phyloP scores from a whole-genome alignment of 768 basidiomycete species.

The Leccinum rimulosum region DNA sequence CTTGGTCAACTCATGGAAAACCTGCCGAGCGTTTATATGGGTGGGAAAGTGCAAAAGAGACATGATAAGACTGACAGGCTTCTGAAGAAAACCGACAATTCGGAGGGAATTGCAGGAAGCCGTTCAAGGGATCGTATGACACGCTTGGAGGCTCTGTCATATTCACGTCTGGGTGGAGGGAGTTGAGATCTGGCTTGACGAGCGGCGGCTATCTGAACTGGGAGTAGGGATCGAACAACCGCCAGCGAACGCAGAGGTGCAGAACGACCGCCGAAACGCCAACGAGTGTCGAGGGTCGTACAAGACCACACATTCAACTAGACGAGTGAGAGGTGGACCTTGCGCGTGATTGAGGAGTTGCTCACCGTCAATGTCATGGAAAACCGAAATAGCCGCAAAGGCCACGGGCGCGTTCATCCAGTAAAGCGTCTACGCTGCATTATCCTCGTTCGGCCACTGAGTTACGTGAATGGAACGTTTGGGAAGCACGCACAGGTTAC shows the following conservation, averaged over 20 bases:
- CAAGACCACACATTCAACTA: conserved; percentile 93
- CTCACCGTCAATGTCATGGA: conserved; percentile 83
- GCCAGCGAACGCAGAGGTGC: conserved; percentile 86
- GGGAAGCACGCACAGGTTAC: conserved; percentile 60
- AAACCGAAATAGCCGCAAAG: conserved; percentile 76
- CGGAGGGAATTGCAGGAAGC: conserved; percentile 94
- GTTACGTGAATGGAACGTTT: conserved; percentile 1
- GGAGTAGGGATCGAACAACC: conserved; percentile 72
- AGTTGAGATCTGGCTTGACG: conserved; percentile 78
- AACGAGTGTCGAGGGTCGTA: conserved; percentile 57
- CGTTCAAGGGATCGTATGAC: conserved; percentile 96
- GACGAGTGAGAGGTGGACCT: too few relatives aligned
- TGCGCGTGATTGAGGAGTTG: conserved; percentile 2
- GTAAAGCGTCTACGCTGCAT: conserved; percentile 75
- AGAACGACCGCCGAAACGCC: conserved; percentile 59
- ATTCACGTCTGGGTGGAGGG: conserved; percentile 90
- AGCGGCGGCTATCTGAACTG: conserved; percentile 80
- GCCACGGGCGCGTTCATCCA: conserved; percentile 78
- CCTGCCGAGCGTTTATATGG: conserved; percentile 40
- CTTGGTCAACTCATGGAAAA: conserved; percentile 95
- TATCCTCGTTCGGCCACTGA: conserved; percentile 3
- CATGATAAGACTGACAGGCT: conserved; percentile 61
- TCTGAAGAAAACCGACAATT: conserved; percentile 95
- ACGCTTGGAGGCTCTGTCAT: conserved; percentile 66
- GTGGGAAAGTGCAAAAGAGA: background rate